Conservation (phyloP, 306 rosid genomes). For the Vigna trinervia region DNA sequence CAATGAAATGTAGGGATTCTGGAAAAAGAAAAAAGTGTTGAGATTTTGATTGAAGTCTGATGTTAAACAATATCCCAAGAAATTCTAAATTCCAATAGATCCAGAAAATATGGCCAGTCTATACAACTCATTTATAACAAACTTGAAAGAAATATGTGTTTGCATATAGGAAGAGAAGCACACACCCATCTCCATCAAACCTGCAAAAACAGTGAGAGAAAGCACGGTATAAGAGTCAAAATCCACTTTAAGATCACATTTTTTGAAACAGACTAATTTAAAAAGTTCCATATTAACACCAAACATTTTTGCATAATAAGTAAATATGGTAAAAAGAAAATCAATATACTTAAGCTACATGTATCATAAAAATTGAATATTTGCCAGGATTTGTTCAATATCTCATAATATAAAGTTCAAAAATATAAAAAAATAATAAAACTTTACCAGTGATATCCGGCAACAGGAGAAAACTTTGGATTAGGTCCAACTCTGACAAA, state of each 20-base stretch:
- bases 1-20: not conserved
- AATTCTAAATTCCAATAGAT: slow-evolving; percentile 16
- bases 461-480: slow-evolving; percentile 81
- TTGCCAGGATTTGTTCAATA: slow-evolving; percentile 14
- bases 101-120: slow-evolving; percentile 30
- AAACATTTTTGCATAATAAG: slow-evolving; percentile 16
- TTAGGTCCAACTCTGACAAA: slow-evolving; percentile 97
- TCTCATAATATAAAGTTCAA: slow-evolving; percentile 6
- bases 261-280: slow-evolving; percentile 25
- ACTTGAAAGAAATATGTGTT: slow-evolving; percentile 29
- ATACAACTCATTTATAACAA: slow-evolving; percentile 29
- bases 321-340: not conserved
- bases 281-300: slow-evolving; percentile 8
- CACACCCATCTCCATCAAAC: slow-evolving; percentile 99
- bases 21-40: not conserved
- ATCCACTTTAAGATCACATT: slow-evolving; percentile 12
- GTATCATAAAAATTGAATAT: slow-evolving; percentile 11
- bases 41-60: slow-evolving; percentile 22
- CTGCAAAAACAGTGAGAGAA: slow-evolving; percentile 58
- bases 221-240: slow-evolving; percentile 44
- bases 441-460: slow-evolving; percentile 89
- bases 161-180: slow-evolving; percentile 42
- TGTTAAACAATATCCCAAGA: slow-evolving; percentile 24
- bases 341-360: slow-evolving; percentile 16
- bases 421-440: not conserved